Base-by-base conservation (phyloP, 805 yeast genomes). In the Monosporozyma aquatica region DNA sequence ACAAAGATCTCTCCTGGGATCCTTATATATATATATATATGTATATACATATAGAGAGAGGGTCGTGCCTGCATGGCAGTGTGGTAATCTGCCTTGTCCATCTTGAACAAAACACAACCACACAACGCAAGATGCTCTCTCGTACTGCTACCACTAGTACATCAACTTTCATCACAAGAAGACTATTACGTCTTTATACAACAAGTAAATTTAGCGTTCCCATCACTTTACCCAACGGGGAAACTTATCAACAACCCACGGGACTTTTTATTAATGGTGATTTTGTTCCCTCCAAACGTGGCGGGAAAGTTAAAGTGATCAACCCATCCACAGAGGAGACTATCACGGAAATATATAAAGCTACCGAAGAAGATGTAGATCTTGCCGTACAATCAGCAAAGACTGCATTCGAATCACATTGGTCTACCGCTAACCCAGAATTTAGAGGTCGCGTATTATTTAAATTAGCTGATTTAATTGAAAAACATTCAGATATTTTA, bases 371-470 rank as follows among this genome's bases (percentile, higher is more conserved):
- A 41, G 96, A 87, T 62, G 81, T 87, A 29, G 89, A 87, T 50
- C 52, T 65, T 45, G 97, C 97, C 13, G 96, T 90, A 25, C 74
- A 76, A 26, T 92, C 95, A 29, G 97, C 97, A 26, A 71, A 75
- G 51, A 69, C 68, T 39, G 96, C 96, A 8, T 86, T 81, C 71
- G 68, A 79, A 38, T 64, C 72, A 30, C 94, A 82, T 15, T 87
- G 95, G 94, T 75, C 86, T 41, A 67, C 66, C 36, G 68, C 69
- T 29, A 82, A 83, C 47, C 92, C 94, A n/a, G 54, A 71, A 21
- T 74, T 68, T 43, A 78, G 95, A 58, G 80, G 80, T 39, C 67
- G 61, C 43, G 75, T 75, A 34, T 68, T 89, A 50, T 61, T 66
- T 67, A 82, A 77, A 65, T 74, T 89, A 44, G 95, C 95, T 25